A percentile compares a stretch with the other conserved stretches of the same genome.
Conservation (phyloP, 805 yeast species). For the Barnettozyma siamensis region DNA sequence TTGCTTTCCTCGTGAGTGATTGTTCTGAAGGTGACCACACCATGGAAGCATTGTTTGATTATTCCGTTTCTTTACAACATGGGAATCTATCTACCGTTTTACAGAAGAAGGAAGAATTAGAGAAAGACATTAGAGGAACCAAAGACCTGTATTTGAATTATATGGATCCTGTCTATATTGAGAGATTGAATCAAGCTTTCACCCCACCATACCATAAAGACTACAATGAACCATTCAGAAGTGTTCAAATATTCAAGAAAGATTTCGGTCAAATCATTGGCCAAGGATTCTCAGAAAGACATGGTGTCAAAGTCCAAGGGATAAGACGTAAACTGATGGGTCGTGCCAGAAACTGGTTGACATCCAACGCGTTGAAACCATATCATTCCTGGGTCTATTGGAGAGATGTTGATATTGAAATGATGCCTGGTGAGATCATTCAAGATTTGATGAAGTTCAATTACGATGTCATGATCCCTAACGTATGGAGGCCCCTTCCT, state of each 20-base stretch:
- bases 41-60: conserved; percentile 57
- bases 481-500: conserved; percentile 97
- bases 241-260: conserved; percentile 72
- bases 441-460: conserved; percentile 65
- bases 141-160: conserved; percentile 60
- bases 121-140: conserved; percentile 42
- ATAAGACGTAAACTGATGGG: conserved; percentile 82
- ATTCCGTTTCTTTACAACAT: conserved; percentile 61
- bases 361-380: conserved; percentile 67
- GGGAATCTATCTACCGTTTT: conserved; percentile 54
- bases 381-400: conserved; percentile 89
- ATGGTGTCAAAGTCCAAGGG: conserved; percentile 82
- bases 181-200: conserved; percentile 52
- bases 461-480: conserved; percentile 72
- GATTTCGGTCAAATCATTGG: conserved; percentile 84
- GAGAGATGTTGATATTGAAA: conserved; percentile 83
- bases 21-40: conserved; percentile 66
- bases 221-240: conserved; percentile 65
- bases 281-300: conserved; percentile 79
- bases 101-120: conserved; percentile 35
- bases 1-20: conserved; percentile 77
- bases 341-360: conserved; percentile 79
- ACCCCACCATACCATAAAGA: conserved; percentile 59
- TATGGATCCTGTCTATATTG: conserved; percentile 62
- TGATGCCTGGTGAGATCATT: conserved; percentile 73